phyloP scores from a whole-genome alignment of 2,329 filamentous ascomycete genomes.

The Aspergillus felis region DNA sequence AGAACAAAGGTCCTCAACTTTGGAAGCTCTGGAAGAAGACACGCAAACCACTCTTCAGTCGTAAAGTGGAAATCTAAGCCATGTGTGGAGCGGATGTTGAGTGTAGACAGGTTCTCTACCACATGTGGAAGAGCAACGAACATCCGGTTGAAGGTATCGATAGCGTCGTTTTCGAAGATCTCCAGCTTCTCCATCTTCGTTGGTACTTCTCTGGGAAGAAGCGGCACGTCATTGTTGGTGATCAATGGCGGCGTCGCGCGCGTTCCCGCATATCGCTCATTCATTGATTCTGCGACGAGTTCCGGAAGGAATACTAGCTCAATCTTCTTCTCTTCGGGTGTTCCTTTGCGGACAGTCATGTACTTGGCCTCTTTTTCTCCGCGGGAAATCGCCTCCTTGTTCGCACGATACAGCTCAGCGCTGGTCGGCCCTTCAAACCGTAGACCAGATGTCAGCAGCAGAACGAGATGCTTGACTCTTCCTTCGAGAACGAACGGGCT shows the following conservation, averaged over 20 bases:
- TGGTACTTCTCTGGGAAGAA: background rate
- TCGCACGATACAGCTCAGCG: slow-evolving; percentile 6
- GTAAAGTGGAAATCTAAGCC: slow-evolving; percentile 17
- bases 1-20: slow-evolving; percentile 16
- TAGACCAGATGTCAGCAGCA: slow-evolving; percentile 16
- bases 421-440: slow-evolving; percentile 22
- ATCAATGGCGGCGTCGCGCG: background rate
- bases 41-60: slow-evolving; percentile 8
- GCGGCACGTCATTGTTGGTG: background rate
- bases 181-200: slow-evolving; percentile 18
- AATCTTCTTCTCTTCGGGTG: slow-evolving; percentile 9
- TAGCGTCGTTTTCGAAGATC: slow-evolving; percentile 25
- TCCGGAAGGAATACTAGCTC: slow-evolving; percentile 12
- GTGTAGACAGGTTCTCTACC: slow-evolving; percentile 10
- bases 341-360: slow-evolving; percentile 5
- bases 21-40: slow-evolving; percentile 11
- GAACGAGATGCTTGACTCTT: slow-evolving; percentile 15
- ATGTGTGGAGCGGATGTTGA: slow-evolving; percentile 20
- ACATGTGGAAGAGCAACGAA: slow-evolving; percentile 15
- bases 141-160: slow-evolving; percentile 21
- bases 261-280: slow-evolving; percentile 6
- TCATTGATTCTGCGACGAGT: slow-evolving; percentile 11
- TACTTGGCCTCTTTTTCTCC: slow-evolving; percentile 13
- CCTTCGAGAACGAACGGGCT: slow-evolving; percentile 19
- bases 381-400: slow-evolving; percentile 13